phyloP scores from a whole-genome alignment of 352 stramenopile genomes.

The Phytophthora constricta region DNA sequence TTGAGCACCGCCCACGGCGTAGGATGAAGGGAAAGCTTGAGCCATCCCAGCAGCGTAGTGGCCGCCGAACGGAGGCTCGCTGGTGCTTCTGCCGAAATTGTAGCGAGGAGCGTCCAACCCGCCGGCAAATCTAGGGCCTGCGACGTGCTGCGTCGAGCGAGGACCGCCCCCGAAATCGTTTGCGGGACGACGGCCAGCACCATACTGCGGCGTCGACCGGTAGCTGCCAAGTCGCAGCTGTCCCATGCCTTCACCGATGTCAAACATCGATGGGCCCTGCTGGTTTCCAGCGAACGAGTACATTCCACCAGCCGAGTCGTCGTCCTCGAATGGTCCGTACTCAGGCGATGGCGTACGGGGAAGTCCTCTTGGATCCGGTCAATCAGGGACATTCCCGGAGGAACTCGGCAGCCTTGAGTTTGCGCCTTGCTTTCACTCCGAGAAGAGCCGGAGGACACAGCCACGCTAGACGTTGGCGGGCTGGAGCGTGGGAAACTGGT shows the following conservation, averaged over 20 bases:
- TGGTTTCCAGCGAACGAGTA: slow-evolving; percentile 28
- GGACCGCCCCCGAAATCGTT: slow-evolving; percentile 24
- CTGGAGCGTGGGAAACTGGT: slow-evolving; percentile 26
- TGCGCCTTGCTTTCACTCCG: slow-evolving; percentile 26
- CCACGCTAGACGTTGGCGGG: slow-evolving; percentile 10
- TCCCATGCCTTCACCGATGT: slow-evolving; percentile 37
- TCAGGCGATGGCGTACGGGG: slow-evolving; percentile 67
- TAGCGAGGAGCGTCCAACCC: slow-evolving; percentile 22
- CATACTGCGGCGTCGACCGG: slow-evolving; percentile 24
- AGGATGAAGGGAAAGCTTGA: slow-evolving; percentile 34
- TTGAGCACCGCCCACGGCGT: slow-evolving; percentile 25
- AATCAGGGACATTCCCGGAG: slow-evolving; percentile 63
- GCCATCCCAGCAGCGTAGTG: slow-evolving; percentile 34
- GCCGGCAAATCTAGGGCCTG: slow-evolving; percentile 16
- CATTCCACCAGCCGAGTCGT: slow-evolving; percentile 13
- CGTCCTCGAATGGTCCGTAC: slow-evolving; percentile 48
- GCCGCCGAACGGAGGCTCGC: slow-evolving; percentile 34
- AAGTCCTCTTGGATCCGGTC: slow-evolving; percentile 87
- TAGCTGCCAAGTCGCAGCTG: slow-evolving; percentile 41
- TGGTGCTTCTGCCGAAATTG: slow-evolving; percentile 33
- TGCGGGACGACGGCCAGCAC: slow-evolving; percentile 9
- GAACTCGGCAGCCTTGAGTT: slow-evolving; percentile 23
- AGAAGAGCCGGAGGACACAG: slow-evolving; percentile 15
- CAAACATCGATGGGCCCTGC: slow-evolving; percentile 26
- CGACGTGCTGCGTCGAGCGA: slow-evolving; percentile 21